phyloP scores from a whole-genome alignment of 1,284 basidiomycete genomes.

The Puccinia sorghi region DNA sequence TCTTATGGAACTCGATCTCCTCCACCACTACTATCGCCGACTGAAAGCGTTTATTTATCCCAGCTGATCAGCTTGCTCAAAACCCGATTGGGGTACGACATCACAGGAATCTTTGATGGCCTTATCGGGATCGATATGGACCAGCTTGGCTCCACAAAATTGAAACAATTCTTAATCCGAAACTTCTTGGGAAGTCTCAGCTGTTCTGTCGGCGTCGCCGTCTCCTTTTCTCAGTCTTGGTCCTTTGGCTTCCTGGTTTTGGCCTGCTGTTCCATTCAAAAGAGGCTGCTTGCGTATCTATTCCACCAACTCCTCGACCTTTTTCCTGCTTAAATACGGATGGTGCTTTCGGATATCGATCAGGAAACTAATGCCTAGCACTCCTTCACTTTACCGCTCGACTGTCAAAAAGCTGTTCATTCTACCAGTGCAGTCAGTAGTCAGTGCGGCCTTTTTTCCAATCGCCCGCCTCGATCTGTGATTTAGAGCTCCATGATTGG shows the following conservation, averaged over 20 bases:
- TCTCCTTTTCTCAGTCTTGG: background rate
- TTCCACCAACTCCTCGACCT: background rate
- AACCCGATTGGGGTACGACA: background rate
- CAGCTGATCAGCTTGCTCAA: background rate
- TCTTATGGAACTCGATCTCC: slow-evolving; percentile 38
- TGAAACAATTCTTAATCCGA: slow-evolving; percentile 38
- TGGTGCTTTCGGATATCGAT: too few species aligned
- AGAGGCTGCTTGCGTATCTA: background rate
- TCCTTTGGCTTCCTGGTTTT: slow-evolving; percentile 3
- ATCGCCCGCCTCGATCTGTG: too few species aligned
- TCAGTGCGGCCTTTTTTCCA: too few species aligned
- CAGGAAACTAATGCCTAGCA: too few species aligned
- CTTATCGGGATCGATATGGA: slow-evolving; percentile 43
- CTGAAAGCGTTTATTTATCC: background rate
- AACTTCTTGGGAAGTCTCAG: slow-evolving; percentile 31
- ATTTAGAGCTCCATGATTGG: too few species aligned
- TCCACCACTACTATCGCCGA: slow-evolving; percentile 5
- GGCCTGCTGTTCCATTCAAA: background rate
- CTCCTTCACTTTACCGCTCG: too few species aligned
- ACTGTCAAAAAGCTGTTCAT: too few species aligned
- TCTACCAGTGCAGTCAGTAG: too few species aligned
- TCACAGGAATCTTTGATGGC: slow-evolving; percentile 4
- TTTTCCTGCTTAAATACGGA: too few species aligned
- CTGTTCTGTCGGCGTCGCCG: slow-evolving; percentile 9
- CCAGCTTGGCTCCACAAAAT: slow-evolving; percentile 34